These are phyloP conservation scores for Hippophae rhamnoides DNA, from an alignment of 306 rosid genomes.

Conservation along the genomic window DNA sequence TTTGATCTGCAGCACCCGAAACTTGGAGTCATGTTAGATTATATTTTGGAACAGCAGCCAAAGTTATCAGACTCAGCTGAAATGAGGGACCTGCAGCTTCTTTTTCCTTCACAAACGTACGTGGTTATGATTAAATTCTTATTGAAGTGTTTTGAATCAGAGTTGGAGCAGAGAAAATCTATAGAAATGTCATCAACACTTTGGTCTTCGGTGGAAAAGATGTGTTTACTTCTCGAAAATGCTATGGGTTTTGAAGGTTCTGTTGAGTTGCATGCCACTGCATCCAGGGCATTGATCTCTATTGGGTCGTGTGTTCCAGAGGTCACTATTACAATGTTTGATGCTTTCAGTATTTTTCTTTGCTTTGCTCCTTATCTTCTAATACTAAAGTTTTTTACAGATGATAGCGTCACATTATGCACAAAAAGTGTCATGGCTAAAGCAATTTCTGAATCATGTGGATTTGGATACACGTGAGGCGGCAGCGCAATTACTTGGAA, in stretches of 20 bases:
- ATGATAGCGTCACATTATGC: slow-evolving; percentile 61
- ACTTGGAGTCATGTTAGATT: slow-evolving; percentile 61
- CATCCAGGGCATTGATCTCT: slow-evolving; percentile 67
- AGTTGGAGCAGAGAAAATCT: slow-evolving; percentile 43
- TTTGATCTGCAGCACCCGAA: slow-evolving; percentile 50
- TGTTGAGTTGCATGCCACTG: slow-evolving; percentile 74
- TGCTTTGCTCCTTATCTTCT: slow-evolving; percentile 11
- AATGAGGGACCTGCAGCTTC: slow-evolving; percentile 60
- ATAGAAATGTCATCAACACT: slow-evolving; percentile 36
- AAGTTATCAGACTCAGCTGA: slow-evolving; percentile 55
- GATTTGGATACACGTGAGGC: slow-evolving; percentile 90
- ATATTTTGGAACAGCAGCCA: slow-evolving; percentile 66
- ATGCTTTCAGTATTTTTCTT: slow-evolving; percentile 8
- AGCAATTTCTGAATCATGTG: slow-evolving; percentile 67
- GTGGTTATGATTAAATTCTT: slow-evolving; percentile 70
- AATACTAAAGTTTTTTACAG: slow-evolving; percentile 35
- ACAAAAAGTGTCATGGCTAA: slow-evolving; percentile 64
- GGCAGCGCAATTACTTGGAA: slow-evolving; percentile 84
- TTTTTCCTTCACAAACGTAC: slow-evolving; percentile 60
- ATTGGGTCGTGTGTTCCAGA: slow-evolving; percentile 73
- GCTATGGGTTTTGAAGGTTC: slow-evolving; percentile 87
- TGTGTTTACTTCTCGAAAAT: slow-evolving; percentile 72
- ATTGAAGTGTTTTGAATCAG: slow-evolving; percentile 66
- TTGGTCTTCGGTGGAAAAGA: slow-evolving; percentile 46
- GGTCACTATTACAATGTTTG: slow-evolving; percentile 25